Base-by-base conservation (phyloP, 371 early-diverging fungal genomes). In the Actinomucor elegans region DNA sequence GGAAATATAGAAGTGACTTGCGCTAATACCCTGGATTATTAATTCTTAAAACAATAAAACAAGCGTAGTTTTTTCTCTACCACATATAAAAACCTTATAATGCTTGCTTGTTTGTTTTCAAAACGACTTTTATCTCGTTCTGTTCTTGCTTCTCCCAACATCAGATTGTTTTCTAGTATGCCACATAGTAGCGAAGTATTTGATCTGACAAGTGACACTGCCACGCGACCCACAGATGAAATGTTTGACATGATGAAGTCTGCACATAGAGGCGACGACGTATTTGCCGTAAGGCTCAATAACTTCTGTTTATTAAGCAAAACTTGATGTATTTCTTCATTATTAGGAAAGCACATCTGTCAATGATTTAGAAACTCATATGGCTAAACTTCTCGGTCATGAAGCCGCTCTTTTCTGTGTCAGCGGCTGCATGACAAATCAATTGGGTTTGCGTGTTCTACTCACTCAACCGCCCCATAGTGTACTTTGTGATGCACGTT, bases 341-440 rank as follows among this genome's bases (percentile, higher is more conserved):
- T 5, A 21, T 8, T 59, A 67, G 63, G 46, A 76, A 61, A 90
- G 87, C 60, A 89, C 87, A 43, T 86, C 10, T n/a, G 77, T 87
- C 38, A 72, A 75, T 23, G 67, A 70, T 24, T 79, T 96, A 1
- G 91, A 95, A 61, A 29, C 54, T 0, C 67, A 72, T 40, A 80
- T 90, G 0, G 88, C 92, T 11, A 50, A 75, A 14, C 66, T 94
- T 14, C 73, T 90, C 18, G 89, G 90, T 15, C 79, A 91, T 28
- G 88, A 91, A 57, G 84, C 86, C 0, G 91, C 88, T 7, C 65
- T 96, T 6, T 95, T 92, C 64, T 86, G 88, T 52, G 75, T 83
- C 0, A 81, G 86, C 2, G 93, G 91, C 1, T 92, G 92, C 11
- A 88, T 94, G 89, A 71, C 90, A 46, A 96, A 95, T 68, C 89